phyloP scores from a whole-genome alignment of 495 filamentous ascomycete genomes.

The Penicillium robsamsonii region DNA sequence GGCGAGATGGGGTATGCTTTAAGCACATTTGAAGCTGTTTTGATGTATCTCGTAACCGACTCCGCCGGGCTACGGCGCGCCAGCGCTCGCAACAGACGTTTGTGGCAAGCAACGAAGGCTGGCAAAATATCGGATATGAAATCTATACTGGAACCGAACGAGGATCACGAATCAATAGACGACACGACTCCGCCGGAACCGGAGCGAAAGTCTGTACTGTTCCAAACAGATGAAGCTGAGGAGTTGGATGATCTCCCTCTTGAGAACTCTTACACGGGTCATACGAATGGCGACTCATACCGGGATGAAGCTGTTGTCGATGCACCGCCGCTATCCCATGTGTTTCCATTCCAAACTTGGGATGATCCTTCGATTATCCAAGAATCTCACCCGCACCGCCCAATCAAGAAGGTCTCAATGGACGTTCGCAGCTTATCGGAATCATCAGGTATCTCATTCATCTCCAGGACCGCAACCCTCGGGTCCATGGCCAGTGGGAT shows the following conservation, averaged over 20 bases:
- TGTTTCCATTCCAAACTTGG: slow-evolving; percentile 81
- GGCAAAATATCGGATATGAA: slow-evolving; percentile 74
- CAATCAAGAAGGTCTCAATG: slow-evolving; percentile 80
- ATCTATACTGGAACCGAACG: slow-evolving; percentile 71
- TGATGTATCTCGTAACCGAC: slow-evolving; percentile 84
- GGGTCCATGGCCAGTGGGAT: slow-evolving; percentile 68
- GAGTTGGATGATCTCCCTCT: slow-evolving; percentile 31
- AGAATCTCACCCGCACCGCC: slow-evolving; percentile 34
- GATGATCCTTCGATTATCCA: slow-evolving; percentile 42
- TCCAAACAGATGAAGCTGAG: slow-evolving; percentile 42
- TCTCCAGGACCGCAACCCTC: slow-evolving; percentile 72
- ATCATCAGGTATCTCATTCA: slow-evolving; percentile 73
- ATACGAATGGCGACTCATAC: slow-evolving; percentile 23
- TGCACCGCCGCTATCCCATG: slow-evolving; percentile 71
- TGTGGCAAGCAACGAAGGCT: slow-evolving; percentile 82
- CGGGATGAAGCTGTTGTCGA: slow-evolving; percentile 42
- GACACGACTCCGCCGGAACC: slow-evolving; percentile 39
- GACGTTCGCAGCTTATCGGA: slow-evolving; percentile 85
- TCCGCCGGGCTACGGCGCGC: slow-evolving; percentile 77
- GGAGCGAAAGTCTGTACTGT: slow-evolving; percentile 40
- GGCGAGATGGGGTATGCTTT: slow-evolving; percentile 97
- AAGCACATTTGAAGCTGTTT: slow-evolving; percentile 92
- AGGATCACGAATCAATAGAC: slow-evolving; percentile 44
- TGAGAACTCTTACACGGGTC: slow-evolving; percentile 24
- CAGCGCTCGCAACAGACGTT: slow-evolving; percentile 76